phyloP scores from a whole-genome alignment of 805 yeast species.

The Lipomyces spencermartinsiae region DNA sequence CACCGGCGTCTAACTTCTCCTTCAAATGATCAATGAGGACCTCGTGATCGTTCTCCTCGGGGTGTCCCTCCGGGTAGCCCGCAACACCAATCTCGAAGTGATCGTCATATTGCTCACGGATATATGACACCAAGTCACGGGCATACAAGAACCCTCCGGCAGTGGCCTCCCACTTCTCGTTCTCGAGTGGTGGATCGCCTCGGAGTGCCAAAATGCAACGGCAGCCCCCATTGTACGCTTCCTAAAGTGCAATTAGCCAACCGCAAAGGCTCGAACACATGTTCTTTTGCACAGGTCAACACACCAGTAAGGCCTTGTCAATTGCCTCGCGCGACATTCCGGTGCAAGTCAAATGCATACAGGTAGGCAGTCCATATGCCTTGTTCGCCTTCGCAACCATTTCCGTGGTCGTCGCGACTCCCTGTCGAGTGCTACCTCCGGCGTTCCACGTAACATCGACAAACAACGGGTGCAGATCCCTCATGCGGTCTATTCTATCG shows the following conservation, averaged over 20 bases:
- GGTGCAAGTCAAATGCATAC: constrained; percentile 98
- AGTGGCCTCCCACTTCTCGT: constrained; percentile 39
- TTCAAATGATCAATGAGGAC: constrained; percentile 68
- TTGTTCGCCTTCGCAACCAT: constrained; percentile 90
- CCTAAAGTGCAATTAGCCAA: constrained; percentile 43
- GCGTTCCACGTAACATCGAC: constrained; percentile 99
- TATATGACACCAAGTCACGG: constrained; percentile 80
- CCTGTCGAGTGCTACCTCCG: constrained; percentile 70
- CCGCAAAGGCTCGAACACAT: background rate
- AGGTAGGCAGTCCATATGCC: constrained; percentile 89
- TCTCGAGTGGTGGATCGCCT: constrained; percentile 89
- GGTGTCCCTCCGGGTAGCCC: constrained; percentile 97
- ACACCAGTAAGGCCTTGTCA: constrained; percentile 71
- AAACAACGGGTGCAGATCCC: constrained; percentile 85
- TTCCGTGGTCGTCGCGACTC: constrained; percentile 83
- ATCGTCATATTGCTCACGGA: constrained; percentile 77
- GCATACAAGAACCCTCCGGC: constrained; percentile 90
- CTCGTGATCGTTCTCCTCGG: constrained; percentile 73
- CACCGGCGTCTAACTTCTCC: constrained; percentile 93
- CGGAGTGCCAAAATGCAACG: constrained; percentile 92
- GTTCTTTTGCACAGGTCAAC: background rate
- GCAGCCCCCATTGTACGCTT: constrained; percentile 90
- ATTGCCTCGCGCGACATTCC: constrained; percentile 84
- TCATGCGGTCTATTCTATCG: constrained; percentile 98
- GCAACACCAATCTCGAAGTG: constrained; percentile 96